Evolutionary conservation across 768 basidiomycete species (phyloP).

Genomic region (Lactarius hatsudake): DNA sequence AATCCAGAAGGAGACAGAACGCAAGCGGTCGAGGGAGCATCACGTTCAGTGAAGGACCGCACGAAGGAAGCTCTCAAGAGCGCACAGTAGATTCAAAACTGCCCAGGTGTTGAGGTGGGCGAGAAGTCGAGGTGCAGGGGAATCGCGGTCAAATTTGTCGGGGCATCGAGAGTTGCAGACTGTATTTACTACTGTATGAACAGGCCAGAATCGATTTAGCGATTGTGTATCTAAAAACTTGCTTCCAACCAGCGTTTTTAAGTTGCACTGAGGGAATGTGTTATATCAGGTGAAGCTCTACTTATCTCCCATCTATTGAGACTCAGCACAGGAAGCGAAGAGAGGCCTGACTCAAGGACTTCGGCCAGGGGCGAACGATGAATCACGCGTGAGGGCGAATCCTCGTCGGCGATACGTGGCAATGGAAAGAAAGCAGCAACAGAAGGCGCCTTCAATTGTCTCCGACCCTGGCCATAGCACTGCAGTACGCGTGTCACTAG

Average conservation of each 20-base stretch:
- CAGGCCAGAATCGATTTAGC: neutral
- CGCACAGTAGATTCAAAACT: neutral
- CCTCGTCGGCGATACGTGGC: too few species aligned
- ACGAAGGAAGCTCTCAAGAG: constrained; percentile 5
- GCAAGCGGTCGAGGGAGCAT: constrained; percentile 4
- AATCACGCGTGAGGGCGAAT: too few species aligned
- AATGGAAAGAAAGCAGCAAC: too few species aligned
- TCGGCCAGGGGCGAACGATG: too few species aligned
- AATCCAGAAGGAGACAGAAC: constrained; percentile 9
- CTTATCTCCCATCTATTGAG: neutral
- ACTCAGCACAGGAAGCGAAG: too few species aligned
- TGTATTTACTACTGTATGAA: neutral
- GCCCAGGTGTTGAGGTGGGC: neutral
- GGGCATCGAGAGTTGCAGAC: constrained; percentile 1
- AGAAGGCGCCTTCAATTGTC: too few species aligned
- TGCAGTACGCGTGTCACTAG: too few species aligned
- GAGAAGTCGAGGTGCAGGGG: neutral
- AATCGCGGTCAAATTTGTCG: neutral
- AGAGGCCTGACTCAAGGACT: too few species aligned
- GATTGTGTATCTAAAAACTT: neutral
- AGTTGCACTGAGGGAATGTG: neutral
- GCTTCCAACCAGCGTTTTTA: neutral
- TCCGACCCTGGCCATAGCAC: too few species aligned
- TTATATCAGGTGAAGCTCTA: neutral
- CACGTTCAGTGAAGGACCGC: constrained; percentile 5